Base-by-base conservation (phyloP, 441 rosid genomes). In the Metrosideros polymorpha region DNA sequence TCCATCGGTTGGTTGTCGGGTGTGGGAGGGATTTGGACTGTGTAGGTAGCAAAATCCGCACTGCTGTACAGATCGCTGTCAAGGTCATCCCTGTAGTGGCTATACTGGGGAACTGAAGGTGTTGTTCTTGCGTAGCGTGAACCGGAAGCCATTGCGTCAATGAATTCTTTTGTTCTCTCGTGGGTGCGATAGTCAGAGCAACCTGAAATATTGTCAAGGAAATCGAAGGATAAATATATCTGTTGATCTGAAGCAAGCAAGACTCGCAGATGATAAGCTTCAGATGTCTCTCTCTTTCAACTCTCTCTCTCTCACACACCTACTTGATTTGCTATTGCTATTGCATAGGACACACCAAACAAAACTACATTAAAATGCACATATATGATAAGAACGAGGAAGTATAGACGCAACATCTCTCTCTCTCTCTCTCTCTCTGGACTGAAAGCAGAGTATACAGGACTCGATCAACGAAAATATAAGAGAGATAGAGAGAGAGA, bases 21-120 rank as follows among this genome's bases (percentile, higher is more conserved):
- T 5, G 98, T 95, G 47, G 88, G 89, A 6, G 96, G 96, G 27
- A 96, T 83, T 3, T 89, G 87, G 84, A 96, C 96, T 3, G 90
- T 88, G 91, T 95, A 96, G 18, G 56, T 88, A 6, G 86, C 71
- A 75, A 71, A 90, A 25, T 93, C 94, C 10, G 79, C 83, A 12
- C 89, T 87, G 84, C 92, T 86, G 27, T 71, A 39, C 47, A 88
- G 63, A 55, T 92, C 95, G 79, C 90, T 91, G 24, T 91, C 91
- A 7, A 87, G 76, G 79, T 92, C 94, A 29, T 90, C 93, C 18
- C 84, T 82, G 22, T 94, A 91, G 85, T 66, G 83, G 27, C 87
- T 91, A 8, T 84, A 47, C 45, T 89, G 94, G 30, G 90, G 94
- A 89, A 92, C 90, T 55, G 91, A 86, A 0, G 92, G 93, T 4